Conservation (phyloP, 768 basidiomycete species). For the Boletus edulis region DNA sequence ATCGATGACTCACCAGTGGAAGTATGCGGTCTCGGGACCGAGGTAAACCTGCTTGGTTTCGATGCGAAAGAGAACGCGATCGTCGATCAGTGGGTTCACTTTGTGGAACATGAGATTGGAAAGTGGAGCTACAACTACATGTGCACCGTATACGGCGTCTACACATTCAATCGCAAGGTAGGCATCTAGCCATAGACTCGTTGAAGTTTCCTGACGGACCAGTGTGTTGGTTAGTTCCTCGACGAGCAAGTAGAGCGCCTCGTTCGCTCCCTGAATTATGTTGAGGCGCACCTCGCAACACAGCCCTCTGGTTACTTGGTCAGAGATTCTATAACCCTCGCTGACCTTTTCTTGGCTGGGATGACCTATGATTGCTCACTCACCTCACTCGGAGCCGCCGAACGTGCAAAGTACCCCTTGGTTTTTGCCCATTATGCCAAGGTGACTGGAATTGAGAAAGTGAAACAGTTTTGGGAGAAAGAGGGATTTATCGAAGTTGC, state of each 20-base stretch:
- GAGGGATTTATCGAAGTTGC: slow-evolving; percentile 4
- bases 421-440: slow-evolving; percentile 12
- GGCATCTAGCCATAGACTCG: neutral
- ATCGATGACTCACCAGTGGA: neutral
- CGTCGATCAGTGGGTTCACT: slow-evolving; percentile 25
- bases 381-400: slow-evolving; percentile 4
- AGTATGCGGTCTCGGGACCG: slow-evolving; percentile 15
- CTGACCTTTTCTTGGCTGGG: slow-evolving; percentile 15
- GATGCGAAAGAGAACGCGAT: slow-evolving; percentile 6
- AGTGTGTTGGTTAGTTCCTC: neutral
- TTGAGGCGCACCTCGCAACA: slow-evolving; percentile 14
- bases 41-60: slow-evolving; percentile 11
- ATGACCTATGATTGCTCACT: neutral
- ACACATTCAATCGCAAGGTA: slow-evolving; percentile 10
- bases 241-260: slow-evolving; percentile 1
- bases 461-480: slow-evolving; percentile 10
- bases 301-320: slow-evolving; percentile 16
- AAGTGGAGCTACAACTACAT: too few species aligned
- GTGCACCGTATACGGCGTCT: neutral
- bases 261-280: slow-evolving; percentile 2
- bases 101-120: slow-evolving; percentile 16
- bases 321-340: slow-evolving; percentile 13
- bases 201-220: neutral
- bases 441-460: slow-evolving; percentile 12
- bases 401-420: slow-evolving; percentile 15